phyloP scores from a whole-genome alignment of 768 basidiomycete genomes.

The Lactifluus subvellereus region DNA sequence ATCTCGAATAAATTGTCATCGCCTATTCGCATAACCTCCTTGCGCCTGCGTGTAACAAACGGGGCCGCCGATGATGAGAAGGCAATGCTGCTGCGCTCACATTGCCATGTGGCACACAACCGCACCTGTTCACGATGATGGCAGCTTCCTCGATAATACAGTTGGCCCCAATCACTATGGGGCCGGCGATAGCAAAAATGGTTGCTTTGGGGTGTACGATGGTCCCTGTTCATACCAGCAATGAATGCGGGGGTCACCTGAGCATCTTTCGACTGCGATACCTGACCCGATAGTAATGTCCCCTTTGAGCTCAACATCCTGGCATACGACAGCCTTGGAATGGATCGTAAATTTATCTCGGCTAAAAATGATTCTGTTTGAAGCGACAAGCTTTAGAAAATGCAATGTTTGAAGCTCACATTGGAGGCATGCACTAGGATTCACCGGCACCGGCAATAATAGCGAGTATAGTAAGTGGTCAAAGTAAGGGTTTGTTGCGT shows the following conservation, averaged over 20 bases:
- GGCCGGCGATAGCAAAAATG: slow-evolving; percentile 85
- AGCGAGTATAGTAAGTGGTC: neutral
- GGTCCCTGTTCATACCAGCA: slow-evolving; percentile 43
- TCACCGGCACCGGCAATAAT: neutral
- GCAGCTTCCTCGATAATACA: slow-evolving; percentile 91
- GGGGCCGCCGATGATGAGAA: neutral
- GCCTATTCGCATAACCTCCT: slow-evolving; percentile 89
- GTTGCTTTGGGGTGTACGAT: slow-evolving; percentile 93
- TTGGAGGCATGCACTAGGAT: slow-evolving; percentile 21
- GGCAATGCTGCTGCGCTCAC: neutral
- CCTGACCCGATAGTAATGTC: slow-evolving; percentile 90
- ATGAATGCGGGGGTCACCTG: neutral
- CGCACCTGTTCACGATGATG: slow-evolving; percentile 81
- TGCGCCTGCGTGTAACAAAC: slow-evolving; percentile 39
- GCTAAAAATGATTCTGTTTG: slow-evolving; percentile 36
- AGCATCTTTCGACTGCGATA: slow-evolving; percentile 24
- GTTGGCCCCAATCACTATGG: slow-evolving; percentile 81
- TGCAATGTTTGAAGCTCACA: slow-evolving; percentile 10
- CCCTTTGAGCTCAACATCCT: slow-evolving; percentile 91
- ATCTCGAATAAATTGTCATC: slow-evolving; percentile 94
- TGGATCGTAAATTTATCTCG: slow-evolving; percentile 88
- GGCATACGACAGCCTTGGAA: slow-evolving; percentile 84
- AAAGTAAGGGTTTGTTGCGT: neutral
- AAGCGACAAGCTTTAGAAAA: neutral
- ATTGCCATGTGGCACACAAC: slow-evolving; percentile 11